Conservation (phyloP, 108 stramenopile species). For the Nannochloropsis salina region DNA sequence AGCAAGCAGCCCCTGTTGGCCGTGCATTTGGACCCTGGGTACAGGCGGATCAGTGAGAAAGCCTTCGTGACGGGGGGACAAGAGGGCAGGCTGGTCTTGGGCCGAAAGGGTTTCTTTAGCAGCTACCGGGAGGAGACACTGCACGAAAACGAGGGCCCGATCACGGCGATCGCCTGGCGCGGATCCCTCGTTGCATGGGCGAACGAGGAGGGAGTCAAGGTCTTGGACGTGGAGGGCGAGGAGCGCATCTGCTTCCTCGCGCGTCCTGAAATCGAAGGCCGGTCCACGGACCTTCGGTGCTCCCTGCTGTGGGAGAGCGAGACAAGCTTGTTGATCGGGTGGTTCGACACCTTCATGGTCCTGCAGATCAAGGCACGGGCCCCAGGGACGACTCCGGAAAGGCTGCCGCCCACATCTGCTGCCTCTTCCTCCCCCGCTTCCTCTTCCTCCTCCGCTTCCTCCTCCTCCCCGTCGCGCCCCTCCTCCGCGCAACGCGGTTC, state of each 20-base stretch:
- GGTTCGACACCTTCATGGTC: conserved; percentile 41
- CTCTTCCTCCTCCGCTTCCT: background rate
- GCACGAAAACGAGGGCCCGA: conserved; percentile 44
- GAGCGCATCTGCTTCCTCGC: conserved; percentile 49
- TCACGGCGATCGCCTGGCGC: conserved; percentile 49
- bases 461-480: background rate
- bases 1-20: conserved; percentile 36
- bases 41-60: conserved; percentile 40
- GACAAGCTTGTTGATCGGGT: conserved; percentile 33
- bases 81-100: conserved; percentile 32
- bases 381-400: background rate
- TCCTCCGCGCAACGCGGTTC: background rate
- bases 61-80: conserved; percentile 38
- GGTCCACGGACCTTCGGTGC: conserved; percentile 25
- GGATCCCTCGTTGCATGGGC: conserved; percentile 50
- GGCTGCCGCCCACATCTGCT: background rate
- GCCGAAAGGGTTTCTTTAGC: conserved; percentile 40
- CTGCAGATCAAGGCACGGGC: conserved; percentile 36
- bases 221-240: conserved; percentile 51
- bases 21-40: conserved; percentile 42
- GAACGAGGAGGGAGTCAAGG: conserved; percentile 46
- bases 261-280: conserved; percentile 30
- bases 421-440: too few relatives aligned
- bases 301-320: conserved; percentile 38
- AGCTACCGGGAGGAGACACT: conserved; percentile 35